A percentile compares a stretch with the other conserved stretches of the same genome.
Conservation (phyloP, 2,329 filamentous ascomycete species). For the Scedosporium apiospermum region DNA sequence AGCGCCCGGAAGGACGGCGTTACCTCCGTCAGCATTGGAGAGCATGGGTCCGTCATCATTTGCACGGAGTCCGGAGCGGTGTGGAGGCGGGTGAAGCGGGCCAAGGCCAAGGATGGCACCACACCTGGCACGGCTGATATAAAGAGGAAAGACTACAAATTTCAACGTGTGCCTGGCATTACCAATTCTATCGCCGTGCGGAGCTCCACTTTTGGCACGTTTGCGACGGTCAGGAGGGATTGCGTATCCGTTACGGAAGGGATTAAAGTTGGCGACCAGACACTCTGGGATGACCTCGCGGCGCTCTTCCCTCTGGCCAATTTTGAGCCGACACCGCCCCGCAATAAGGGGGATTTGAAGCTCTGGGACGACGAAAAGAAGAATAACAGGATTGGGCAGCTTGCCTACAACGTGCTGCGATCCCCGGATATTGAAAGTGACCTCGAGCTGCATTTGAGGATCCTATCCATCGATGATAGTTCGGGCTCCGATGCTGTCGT, state of each 20-base stretch:
- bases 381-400: slow-evolving; percentile 36
- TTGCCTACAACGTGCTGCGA: slow-evolving; percentile 45
- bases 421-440: slow-evolving; percentile 60
- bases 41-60: slow-evolving; percentile 90
- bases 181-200: slow-evolving; percentile 77
- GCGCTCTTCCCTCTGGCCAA: slow-evolving; percentile 59
- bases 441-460: slow-evolving; percentile 38
- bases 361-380: slow-evolving; percentile 20
- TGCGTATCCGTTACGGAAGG: slow-evolving; percentile 68
- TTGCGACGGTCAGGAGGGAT: slow-evolving; percentile 77
- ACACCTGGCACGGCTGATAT: slow-evolving; percentile 37
- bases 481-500: slow-evolving; percentile 34
- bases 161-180: slow-evolving; percentile 79
- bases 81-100: slow-evolving; percentile 77
- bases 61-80: slow-evolving; percentile 88
- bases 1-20: slow-evolving; percentile 79
- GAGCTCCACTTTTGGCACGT: slow-evolving; percentile 83
- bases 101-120: slow-evolving; percentile 64
- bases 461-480: slow-evolving; percentile 25
- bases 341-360: slow-evolving; percentile 32
- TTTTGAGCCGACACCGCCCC: slow-evolving; percentile 38
- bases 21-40: slow-evolving; percentile 76
- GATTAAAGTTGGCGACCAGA: slow-evolving; percentile 56
- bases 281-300: slow-evolving; percentile 64
- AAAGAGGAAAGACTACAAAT: slow-evolving; percentile 86